Base-by-base conservation (phyloP, 805 yeast species). In the Candida krabiensis region DNA sequence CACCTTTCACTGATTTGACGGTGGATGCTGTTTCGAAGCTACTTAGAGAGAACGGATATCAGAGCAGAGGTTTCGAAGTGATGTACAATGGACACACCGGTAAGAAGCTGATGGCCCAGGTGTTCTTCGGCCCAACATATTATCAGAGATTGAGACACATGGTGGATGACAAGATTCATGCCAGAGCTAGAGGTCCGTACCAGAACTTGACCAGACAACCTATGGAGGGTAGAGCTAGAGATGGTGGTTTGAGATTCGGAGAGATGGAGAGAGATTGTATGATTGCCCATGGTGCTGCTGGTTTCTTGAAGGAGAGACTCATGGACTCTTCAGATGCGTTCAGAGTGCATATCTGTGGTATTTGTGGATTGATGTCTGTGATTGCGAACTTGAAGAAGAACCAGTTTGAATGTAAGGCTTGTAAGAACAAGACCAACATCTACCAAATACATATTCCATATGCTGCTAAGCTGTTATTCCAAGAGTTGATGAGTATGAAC, bases 241-340 rank as follows among this genome's bases (percentile, higher is more conserved):
- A 93, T 67, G 99, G 99, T 79, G 99, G 99, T 55, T 74, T 91
- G 64, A 87, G 99, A 69, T 90, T 91, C 78, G 99, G 99, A 60
- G 99, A 91, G 68, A 93, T 93, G 99, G 99, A 93, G 70, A 87
- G 99, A 73, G 99, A 93, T 76, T 93, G 99, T 84, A 91, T 93
- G 97, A 93, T 93, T 74, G 99, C 99, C 2, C 98, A 93, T 63
- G 99, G 99, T 64, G 98, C 97, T 11, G 97, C 99, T 4, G 95
- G 97, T 6, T 91, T 93, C 73, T 77, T 93, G 71, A 89, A 91
- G 67, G 99, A 93, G 70, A 79, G 99, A 64, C 73, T 93, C 64
- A 91, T 93, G 97, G 98, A 93, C 67, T 96, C 97, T 9, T 91
- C 98, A 0, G 99, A 93, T 71, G 97, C 98, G 2, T 93, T 93